A percentile compares a stretch with the other conserved stretches of the same genome.
phyloP scores from a whole-genome alignment of 1,284 basidiomycete species.

The Ganoderma lingzhi region DNA sequence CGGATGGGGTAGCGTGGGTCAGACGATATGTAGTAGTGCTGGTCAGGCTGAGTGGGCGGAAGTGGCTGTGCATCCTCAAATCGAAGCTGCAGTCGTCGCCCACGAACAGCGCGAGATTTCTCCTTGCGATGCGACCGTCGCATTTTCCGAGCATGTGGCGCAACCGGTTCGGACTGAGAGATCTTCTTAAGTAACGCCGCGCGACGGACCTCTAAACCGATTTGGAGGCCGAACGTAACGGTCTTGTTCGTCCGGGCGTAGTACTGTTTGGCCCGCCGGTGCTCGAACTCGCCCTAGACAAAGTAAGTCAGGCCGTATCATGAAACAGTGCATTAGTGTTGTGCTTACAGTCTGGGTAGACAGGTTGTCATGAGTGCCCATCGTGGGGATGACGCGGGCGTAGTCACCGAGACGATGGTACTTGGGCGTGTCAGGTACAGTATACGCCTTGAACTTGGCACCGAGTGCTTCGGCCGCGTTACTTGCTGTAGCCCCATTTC shows the following conservation, averaged over 20 bases:
- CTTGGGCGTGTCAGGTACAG: slow-evolving; percentile 42
- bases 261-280: not conserved
- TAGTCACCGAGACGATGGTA: slow-evolving; percentile 44
- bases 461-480: no score
- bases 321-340: not conserved
- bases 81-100: not conserved
- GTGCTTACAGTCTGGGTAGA: slow-evolving; percentile 8
- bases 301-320: no score
- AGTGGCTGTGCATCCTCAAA: not conserved
- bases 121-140: not conserved
- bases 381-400: slow-evolving; percentile 35
- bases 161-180: not conserved
- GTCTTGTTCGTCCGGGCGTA: slow-evolving; percentile 2
- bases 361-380: slow-evolving; percentile 45
- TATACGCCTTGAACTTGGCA: slow-evolving; percentile 23
- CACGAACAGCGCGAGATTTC: not conserved
- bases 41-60: not conserved
- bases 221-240: not conserved
- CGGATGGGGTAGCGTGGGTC: not conserved
- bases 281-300: slow-evolving; percentile 3
- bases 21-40: not conserved
- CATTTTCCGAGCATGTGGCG: not conserved
- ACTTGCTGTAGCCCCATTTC: no score
- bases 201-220: not conserved
- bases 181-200: not conserved